Base-by-base conservation (phyloP, 1,139 yeast species). In the Nematodospora anomalae region DNA sequence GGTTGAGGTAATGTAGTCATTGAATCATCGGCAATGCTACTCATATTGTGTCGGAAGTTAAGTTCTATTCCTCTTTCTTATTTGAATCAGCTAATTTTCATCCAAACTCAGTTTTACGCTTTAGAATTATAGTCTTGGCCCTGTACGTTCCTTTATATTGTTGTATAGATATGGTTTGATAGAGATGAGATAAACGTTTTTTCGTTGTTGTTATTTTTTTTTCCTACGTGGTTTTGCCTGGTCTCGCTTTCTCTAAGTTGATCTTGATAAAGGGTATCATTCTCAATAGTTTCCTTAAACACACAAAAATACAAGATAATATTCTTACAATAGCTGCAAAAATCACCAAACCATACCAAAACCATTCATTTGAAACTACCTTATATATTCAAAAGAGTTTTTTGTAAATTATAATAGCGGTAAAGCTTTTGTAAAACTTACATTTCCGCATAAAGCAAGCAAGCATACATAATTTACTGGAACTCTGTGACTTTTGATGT, bases 11-110 rank as follows among this genome's bases (percentile, higher is more conserved):
- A 14, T 29, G 23, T 30, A 6, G 23, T 28, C 23, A 32, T 28
- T 27, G 36, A 33, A 41, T 39, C 43, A 34, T 34, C 40, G 31
- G 28, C 43, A 21, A 35, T 33, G 34, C 41, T 36, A 35, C 44
- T 41, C 46, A 43, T 43, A 21, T 30, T 41, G 25, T 16, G 16
- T 18, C 7, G 16, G 24, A n/a, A n/a, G n/a, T n/a, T n/a, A n/a
- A n/a, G n/a, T n/a, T n/a, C n/a, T n/a, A 15, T 14, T 22, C n/a
- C 13, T 29, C 7, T 21, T 11, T 9, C 23, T 21, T 6, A 5
- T 8, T 18, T 8, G 8, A 18, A 6, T 18, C 6, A 18, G 21
- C 8, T 6, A 18, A 18, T 18, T 18, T 18, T 18, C 21, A 18
- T 18, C 8, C 8, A 18, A 8, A 18, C 21, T 18, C 8, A 6